phyloP scores from a whole-genome alignment of 2,329 filamentous ascomycete genomes.

The Parafenestella ontariensis region DNA sequence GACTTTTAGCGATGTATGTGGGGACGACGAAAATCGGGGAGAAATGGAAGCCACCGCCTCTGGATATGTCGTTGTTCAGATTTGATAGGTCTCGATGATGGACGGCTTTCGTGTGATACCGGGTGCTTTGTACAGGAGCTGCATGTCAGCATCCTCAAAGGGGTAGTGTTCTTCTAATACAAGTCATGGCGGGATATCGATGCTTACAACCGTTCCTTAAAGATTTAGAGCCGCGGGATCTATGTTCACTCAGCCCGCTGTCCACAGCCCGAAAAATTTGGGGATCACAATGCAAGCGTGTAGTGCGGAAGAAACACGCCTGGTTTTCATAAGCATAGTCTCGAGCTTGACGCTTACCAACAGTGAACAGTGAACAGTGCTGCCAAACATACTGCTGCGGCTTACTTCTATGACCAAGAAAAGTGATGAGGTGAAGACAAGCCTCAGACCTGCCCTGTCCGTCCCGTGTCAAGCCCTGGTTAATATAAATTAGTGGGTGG shows the following conservation, averaged over 20 bases:
- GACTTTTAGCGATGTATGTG: slow-evolving; percentile 8
- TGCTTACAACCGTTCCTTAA: not conserved
- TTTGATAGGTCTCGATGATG: not conserved
- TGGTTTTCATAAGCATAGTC: not conserved
- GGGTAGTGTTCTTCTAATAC: not conserved
- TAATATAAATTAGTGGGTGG: not conserved
- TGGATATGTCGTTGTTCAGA: not conserved
- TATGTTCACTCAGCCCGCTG: not conserved
- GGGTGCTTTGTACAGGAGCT: not conserved
- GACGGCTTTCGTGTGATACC: not conserved
- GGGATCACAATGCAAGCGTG: not conserved
- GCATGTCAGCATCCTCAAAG: not conserved
- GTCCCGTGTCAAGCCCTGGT: not conserved
- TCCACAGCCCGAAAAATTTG: not conserved
- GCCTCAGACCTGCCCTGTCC: not conserved
- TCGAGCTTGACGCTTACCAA: not conserved
- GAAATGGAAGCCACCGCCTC: slow-evolving; percentile 1
- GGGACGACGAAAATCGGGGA: slow-evolving; percentile 9
- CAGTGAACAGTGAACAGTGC: not conserved
- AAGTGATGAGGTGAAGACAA: not conserved
- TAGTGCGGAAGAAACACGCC: too few relatives aligned
- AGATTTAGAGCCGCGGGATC: not conserved
- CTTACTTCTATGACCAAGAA: not conserved
- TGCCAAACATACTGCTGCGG: not conserved
- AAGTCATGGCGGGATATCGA: not conserved